Evolutionary conservation across 176 grass and related monocot genomes (phyloP).

Genomic region (Juncus effusus): DNA sequence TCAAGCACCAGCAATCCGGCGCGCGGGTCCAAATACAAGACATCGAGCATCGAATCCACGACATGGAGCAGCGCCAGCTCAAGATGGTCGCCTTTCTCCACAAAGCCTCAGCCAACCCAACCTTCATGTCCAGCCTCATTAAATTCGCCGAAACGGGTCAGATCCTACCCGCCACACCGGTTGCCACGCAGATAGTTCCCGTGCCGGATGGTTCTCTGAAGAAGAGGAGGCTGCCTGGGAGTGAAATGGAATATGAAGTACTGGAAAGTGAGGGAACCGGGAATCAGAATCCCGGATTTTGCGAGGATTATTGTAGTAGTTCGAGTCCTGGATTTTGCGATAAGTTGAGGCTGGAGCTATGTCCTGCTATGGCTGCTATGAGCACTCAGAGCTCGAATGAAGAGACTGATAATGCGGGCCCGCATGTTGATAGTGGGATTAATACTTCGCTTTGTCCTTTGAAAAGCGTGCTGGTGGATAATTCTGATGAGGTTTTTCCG

Average conservation of each 20-base stretch:
- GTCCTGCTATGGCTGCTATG: slow-evolving; percentile 39
- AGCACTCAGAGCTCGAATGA: slow-evolving; percentile 64
- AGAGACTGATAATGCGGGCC: slow-evolving; percentile 36
- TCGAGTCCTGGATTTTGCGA: slow-evolving; percentile 61
- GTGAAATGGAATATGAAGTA: slow-evolving; percentile 44
- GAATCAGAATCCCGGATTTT: slow-evolving; percentile 39
- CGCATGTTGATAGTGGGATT: slow-evolving; percentile 44
- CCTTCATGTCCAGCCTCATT: slow-evolving; percentile 68
- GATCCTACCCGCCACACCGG: neutral
- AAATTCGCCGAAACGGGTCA: slow-evolving; percentile 64
- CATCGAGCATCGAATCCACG: slow-evolving; percentile 54
- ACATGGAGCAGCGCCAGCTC: slow-evolving; percentile 76
- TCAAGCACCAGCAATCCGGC: slow-evolving; percentile 61
- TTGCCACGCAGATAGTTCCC: neutral
- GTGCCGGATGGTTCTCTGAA: slow-evolving; percentile 49
- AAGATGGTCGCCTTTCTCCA: slow-evolving; percentile 86
- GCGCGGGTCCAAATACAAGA: slow-evolving; percentile 62
- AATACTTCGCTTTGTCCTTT: slow-evolving; percentile 45
- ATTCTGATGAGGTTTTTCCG: slow-evolving; percentile 39
- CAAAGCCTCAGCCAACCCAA: slow-evolving; percentile 57
- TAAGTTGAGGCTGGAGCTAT: slow-evolving; percentile 78
- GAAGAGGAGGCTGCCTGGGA: slow-evolving; percentile 64
- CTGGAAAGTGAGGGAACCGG: slow-evolving; percentile 28
- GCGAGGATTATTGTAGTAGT: slow-evolving; percentile 67
- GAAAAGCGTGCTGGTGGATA: slow-evolving; percentile 36